Evolutionary conservation across 495 filamentous ascomycete species (phyloP).

Genomic region (Aeminium ludgeri): DNA sequence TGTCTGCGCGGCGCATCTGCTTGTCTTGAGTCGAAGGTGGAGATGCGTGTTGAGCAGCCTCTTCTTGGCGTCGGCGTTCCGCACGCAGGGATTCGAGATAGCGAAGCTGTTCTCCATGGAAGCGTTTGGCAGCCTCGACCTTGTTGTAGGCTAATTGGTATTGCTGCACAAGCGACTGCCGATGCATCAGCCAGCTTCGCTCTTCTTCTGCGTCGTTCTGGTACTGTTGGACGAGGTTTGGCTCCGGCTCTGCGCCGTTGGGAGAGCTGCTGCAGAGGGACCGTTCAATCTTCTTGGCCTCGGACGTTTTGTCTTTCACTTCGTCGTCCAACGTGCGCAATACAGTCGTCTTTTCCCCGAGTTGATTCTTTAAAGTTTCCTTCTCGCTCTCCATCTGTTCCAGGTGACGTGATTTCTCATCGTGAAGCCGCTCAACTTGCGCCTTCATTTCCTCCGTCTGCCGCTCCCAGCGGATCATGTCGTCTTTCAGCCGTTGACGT

Average conservation of each 20-base stretch:
- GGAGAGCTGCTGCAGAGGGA: slow-evolving; percentile 28
- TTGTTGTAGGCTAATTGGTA: slow-evolving; percentile 19
- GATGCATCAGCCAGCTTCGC: slow-evolving; percentile 36
- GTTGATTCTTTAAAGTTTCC: slow-evolving; percentile 34
- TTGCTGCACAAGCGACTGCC: slow-evolving; percentile 32
- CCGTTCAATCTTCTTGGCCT: slow-evolving; percentile 47
- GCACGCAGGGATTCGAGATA: slow-evolving; percentile 9
- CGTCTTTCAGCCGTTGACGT: slow-evolving; percentile 41
- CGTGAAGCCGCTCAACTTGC: slow-evolving; percentile 31
- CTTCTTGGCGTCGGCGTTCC: slow-evolving; percentile 7
- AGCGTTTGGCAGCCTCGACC: slow-evolving; percentile 8
- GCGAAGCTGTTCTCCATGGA: slow-evolving; percentile 6
- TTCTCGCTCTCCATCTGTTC: slow-evolving; percentile 31
- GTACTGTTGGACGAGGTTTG: slow-evolving; percentile 32
- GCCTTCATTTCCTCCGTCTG: slow-evolving; percentile 34
- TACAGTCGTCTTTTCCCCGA: slow-evolving; percentile 33
- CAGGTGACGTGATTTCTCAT: slow-evolving; percentile 32
- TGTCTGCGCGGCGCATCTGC: slow-evolving; percentile 1
- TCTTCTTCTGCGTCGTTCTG: slow-evolving; percentile 41
- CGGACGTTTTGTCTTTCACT: slow-evolving; percentile 41
- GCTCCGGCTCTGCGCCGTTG: slow-evolving; percentile 28
- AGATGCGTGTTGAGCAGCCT: slow-evolving; percentile 1
- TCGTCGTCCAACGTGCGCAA: slow-evolving; percentile 46
- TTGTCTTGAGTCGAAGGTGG: not conserved
- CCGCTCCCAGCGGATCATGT: slow-evolving; percentile 40